Evolutionary conservation across 129 eudicot genomes (phyloP), one percentile per base, ranked within the genome.

Genomic region (Logfia minima): DNA sequence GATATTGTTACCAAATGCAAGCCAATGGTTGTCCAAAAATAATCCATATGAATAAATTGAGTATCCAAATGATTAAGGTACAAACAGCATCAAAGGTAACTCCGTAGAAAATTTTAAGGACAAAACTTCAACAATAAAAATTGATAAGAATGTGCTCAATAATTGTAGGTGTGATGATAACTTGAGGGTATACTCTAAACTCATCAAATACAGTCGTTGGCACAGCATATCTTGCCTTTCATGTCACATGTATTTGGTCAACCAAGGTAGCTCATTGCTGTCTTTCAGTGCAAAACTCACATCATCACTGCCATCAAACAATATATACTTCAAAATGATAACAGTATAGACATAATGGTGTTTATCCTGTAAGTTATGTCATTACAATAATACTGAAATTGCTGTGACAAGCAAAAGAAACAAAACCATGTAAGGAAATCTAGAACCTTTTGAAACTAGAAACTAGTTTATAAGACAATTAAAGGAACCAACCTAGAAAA

Each of bases 251-350:
- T 95, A 95, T 80, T 89, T 91, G 82, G 94, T 85, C 89, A 95
- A 72, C 97, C 97, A 95, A 26, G 97, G 94, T 32, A 85, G 86
- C 76, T 95, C 99, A 82, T 86, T 77, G 83, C 90, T 86, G 83
- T 95, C 97, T 82, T 91, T 95, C 55, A 95, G 89, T 21, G 99
- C 97, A 85, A 95, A 95, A 48, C 87, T 74, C 60, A 95, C 99
- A 82, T 95, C 99, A 79, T 91, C 99, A 77, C 97, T 95, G 96
- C 84, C 71, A 82, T 55, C 32, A 76, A 45, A 23, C 75, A 29
- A 14, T 17, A 55, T 21, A 45, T 14, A 5, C 0, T 24, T 65
- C 19, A 28, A n/a, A 48, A 65, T 35, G 45, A 2, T 45, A 41
- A 11, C 24, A 24, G 22, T 6, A 75, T 35, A 75, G 21, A 3